Evolutionary conservation across 2,329 filamentous ascomycete genomes (phyloP), one percentile per base, ranked within the genome.

Genomic region (Daldinia sp.): DNA sequence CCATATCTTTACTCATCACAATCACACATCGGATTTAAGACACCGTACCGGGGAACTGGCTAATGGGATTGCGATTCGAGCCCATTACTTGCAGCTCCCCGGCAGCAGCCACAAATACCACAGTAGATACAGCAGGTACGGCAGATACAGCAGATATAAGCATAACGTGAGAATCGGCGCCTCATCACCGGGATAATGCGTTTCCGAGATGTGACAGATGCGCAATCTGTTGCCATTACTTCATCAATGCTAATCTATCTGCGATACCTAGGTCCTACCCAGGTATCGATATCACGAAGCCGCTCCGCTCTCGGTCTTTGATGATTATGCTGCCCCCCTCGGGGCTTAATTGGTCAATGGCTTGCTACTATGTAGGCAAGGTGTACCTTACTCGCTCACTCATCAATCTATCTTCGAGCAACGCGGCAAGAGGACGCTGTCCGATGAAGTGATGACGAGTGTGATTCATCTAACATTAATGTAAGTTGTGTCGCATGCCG

Each of bases 11-110:
- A n/a, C n/a, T 35, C 15, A 15, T 35, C 34, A 35, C 34, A 35
- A 35, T 35, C 34, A 35, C 34, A 65, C 65, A 61, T 58, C 65
- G 65, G 65, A 63, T 59, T 66, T 65, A 65, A 66, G 57, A 27
- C 39, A 34, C 21, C 15, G 15, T 6, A 21, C 19, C 9, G 32
- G 39, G 39, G 39, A n/a, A 21, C 56, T 62, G 35, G 35, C 61
- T 58, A 64, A 64, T 61, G 23, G 35, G 58, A 47, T 63, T 23
- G 34, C 53, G 35, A 51, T 27, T 51, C 19, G 13, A 43, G 21
- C 15, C 35, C 21, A 51, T 53, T 45, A 55, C 60, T 64, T 50
- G 60, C 47, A 50, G 39, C 39, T 32, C 15, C 21, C 47, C 50
- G 50, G 64, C 23, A n/a, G 23, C 59, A 48, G 55, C 45, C 45